phyloP scores from a whole-genome alignment of 352 stramenopile species.

The Globisporangium orthogonon region DNA sequence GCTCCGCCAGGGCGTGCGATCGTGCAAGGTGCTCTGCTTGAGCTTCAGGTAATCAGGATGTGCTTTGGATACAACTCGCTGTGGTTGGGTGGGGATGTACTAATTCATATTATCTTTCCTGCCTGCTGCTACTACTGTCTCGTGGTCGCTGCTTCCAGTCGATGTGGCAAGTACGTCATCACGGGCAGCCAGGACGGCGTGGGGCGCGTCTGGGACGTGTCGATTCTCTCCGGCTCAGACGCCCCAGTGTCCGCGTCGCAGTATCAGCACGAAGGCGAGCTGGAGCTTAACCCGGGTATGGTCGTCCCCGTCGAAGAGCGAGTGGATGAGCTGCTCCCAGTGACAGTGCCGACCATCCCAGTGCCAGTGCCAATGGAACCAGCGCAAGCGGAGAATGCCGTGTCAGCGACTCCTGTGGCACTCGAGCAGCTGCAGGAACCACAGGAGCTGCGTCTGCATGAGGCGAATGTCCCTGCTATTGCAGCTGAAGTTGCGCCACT shows the following conservation, averaged over 20 bases:
- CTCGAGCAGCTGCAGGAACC: background rate
- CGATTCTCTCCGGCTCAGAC: slow-evolving; percentile 34
- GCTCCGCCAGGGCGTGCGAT: slow-evolving; percentile 39
- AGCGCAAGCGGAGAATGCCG: background rate
- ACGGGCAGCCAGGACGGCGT: slow-evolving; percentile 93
- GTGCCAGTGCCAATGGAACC: background rate
- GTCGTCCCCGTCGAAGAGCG: background rate
- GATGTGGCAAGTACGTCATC: slow-evolving; percentile 83
- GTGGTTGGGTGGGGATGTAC: background rate
- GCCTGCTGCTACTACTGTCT: background rate
- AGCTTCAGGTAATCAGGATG: slow-evolving; percentile 30
- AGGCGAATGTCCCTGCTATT: background rate
- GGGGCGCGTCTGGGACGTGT: slow-evolving; percentile 87
- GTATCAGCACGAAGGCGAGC: slow-evolving; percentile 44
- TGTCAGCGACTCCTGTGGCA: background rate
- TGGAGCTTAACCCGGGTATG: slow-evolving; percentile 13
- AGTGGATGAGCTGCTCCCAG: background rate
- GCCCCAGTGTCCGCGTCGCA: slow-evolving; percentile 40
- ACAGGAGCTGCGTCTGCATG: background rate
- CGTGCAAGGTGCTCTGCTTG: slow-evolving; percentile 70
- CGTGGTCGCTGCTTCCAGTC: slow-evolving; percentile 31
- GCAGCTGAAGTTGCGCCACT: background rate
- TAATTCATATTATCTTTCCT: background rate
- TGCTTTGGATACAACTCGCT: background rate
- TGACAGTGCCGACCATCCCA: background rate